Conservation (phyloP, 2,329 filamentous ascomycete species). For the Capronia epimyces region DNA sequence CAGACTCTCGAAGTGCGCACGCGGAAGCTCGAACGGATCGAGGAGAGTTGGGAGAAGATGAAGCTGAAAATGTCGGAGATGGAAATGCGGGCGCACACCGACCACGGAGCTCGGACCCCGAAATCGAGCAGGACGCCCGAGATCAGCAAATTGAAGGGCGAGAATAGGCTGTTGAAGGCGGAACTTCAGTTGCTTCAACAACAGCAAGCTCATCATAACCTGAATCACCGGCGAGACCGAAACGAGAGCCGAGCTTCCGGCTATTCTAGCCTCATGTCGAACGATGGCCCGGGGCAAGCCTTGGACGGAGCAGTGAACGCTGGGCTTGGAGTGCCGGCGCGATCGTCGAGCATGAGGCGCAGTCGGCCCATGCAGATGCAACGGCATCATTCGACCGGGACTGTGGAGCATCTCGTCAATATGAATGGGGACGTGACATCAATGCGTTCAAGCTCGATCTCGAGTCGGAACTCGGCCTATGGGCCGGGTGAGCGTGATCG, state of each 20-base stretch:
- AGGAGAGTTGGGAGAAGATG: slow-evolving; percentile 67
- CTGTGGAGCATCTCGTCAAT: slow-evolving; percentile 40
- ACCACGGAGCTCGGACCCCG: slow-evolving; percentile 16
- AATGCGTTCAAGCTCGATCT: slow-evolving; percentile 25
- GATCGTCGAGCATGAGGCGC: slow-evolving; percentile 32
- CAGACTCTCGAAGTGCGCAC: slow-evolving; percentile 70
- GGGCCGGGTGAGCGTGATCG: slow-evolving; percentile 15
- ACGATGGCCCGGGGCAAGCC: slow-evolving; percentile 16
- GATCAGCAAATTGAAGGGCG: slow-evolving; percentile 53
- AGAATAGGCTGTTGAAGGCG: slow-evolving; percentile 56
- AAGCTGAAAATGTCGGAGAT: slow-evolving; percentile 30
- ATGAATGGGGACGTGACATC: slow-evolving; percentile 29
- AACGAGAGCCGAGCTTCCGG: slow-evolving; percentile 25
- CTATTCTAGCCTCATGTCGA: slow-evolving; percentile 21
- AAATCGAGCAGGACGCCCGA: slow-evolving; percentile 43
- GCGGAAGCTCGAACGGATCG: slow-evolving; percentile 82
- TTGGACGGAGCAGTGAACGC: slow-evolving; percentile 17
- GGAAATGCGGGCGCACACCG: slow-evolving; percentile 15
- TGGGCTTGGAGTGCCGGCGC: slow-evolving; percentile 27
- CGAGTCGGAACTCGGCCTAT: slow-evolving; percentile 20
- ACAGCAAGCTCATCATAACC: slow-evolving; percentile 24
- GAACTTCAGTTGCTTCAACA: slow-evolving; percentile 62
- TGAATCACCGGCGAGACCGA: slow-evolving; percentile 22
- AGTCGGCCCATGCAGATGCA: slow-evolving; percentile 20
- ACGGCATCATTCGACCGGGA: slow-evolving; percentile 50